Percentiles rank a stretch among this genome's conserved stretches.
These are phyloP conservation scores for Arabidopsis thaliana DNA, from an alignment of 345 rosid species.

Conservation along the genomic window TAIR10.1 NC_003076.8:18790501-18791000, in stretches of 20 bases:
- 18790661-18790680: conserved; percentile 7
- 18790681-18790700: background rate
- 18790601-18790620: too few relatives aligned
- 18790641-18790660: background rate
- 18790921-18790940: conserved; percentile 17
- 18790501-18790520: background rate
- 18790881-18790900: background rate
- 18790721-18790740: background rate
- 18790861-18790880: background rate
- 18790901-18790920: conserved; percentile 2
- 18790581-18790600: too few relatives aligned
- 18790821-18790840: background rate
- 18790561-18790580: background rate
- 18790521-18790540: background rate
- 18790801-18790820: background rate
- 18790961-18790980: conserved; percentile 20
- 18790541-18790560: background rate
- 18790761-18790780: background rate
- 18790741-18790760: background rate
- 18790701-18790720: background rate
- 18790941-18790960: background rate
- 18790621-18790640: background rate
- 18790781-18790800: background rate
- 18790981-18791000: conserved; percentile 12
- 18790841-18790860: background rate